A percentile compares a stretch with the other conserved stretches of the same genome.
phyloP scores from a whole-genome alignment of 2,329 filamentous ascomycete genomes.

The Neonectria neomacrospora region DNA sequence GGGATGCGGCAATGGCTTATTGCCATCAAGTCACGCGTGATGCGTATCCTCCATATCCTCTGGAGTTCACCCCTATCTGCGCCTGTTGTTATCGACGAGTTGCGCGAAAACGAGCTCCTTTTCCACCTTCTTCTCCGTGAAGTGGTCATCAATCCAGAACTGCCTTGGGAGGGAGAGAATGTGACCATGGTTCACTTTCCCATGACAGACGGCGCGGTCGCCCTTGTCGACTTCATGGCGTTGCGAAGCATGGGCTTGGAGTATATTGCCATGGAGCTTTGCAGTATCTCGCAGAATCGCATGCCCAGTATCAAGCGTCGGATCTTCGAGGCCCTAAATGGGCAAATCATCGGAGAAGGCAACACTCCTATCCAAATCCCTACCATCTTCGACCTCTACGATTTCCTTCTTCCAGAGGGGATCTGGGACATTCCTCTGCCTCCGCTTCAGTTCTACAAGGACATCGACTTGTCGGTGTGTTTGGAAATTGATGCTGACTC shows the following conservation, averaged over 20 bases:
- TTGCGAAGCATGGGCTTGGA: slow-evolving; percentile 82
- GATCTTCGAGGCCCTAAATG: slow-evolving; percentile 79
- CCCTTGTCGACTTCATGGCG: slow-evolving; percentile 81
- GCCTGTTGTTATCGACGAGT: slow-evolving; percentile 77
- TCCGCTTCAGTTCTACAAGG: slow-evolving; percentile 68
- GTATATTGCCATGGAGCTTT: slow-evolving; percentile 87
- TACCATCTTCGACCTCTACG: slow-evolving; percentile 91
- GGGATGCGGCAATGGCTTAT: slow-evolving; percentile 76
- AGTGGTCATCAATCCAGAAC: slow-evolving; percentile 73
- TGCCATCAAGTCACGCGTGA: slow-evolving; percentile 72
- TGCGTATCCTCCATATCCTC: slow-evolving; percentile 81
- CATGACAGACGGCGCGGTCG: slow-evolving; percentile 71
- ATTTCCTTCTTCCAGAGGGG: slow-evolving; percentile 75
- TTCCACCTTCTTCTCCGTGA: slow-evolving; percentile 80
- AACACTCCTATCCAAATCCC: slow-evolving; percentile 74
- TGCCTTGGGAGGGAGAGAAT: slow-evolving; percentile 78
- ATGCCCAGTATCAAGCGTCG: slow-evolving; percentile 76
- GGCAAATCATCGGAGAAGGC: slow-evolving; percentile 74
- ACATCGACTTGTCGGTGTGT: slow-evolving; percentile 75
- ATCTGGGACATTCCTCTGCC: slow-evolving; percentile 64
- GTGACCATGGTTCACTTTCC: slow-evolving; percentile 74
- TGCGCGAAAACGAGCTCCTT: slow-evolving; percentile 83
- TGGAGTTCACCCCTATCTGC: slow-evolving; percentile 87
- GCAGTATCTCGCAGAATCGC: slow-evolving; percentile 76
- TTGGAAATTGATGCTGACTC: slow-evolving; percentile 68